A percentile compares a stretch with the other conserved stretches of the same genome.
Conservation (phyloP, 805 yeast species). For the Saccharomycopsis sp. region DNA sequence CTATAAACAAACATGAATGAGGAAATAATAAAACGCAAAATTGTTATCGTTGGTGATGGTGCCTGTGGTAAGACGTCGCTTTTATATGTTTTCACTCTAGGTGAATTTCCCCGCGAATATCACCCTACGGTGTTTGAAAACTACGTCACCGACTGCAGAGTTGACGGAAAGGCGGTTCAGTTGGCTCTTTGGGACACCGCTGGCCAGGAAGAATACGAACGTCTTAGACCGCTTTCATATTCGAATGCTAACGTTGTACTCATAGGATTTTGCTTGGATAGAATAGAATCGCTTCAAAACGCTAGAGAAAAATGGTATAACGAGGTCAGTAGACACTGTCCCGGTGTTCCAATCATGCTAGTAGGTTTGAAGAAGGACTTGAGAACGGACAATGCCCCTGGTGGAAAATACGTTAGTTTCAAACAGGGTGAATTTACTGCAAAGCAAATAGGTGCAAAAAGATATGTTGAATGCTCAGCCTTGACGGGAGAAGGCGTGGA, state of each 20-base stretch:
- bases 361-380: conserved; percentile 85
- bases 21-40: conserved; percentile 52
- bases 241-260: conserved; percentile 80
- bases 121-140: conserved; percentile 95
- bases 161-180: conserved; percentile 87
- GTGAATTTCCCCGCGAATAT: conserved; percentile 87
- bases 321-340: conserved; percentile 77
- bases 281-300: conserved; percentile 77
- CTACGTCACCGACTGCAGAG: conserved; percentile 89
- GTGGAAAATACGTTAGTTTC: conserved; percentile 40
- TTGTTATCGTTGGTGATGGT: conserved; percentile 92
- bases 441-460: conserved; percentile 71
- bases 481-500: conserved; percentile 93
- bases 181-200: conserved; percentile 94
- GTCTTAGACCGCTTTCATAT: conserved; percentile 82
- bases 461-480: conserved; percentile 83
- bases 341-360: conserved; percentile 66
- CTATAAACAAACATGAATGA: conserved; percentile 13
- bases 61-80: conserved; percentile 92
- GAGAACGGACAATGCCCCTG: conserved; percentile 38
- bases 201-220: conserved; percentile 92
- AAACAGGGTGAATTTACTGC: conserved; percentile 68
- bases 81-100: conserved; percentile 84
- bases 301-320: conserved; percentile 83
- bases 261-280: conserved; percentile 80